Evolutionary conservation across 148 eudicot species (phyloP), one percentile per base, ranked within the genome.

Genomic region (Agrostemma githago): DNA sequence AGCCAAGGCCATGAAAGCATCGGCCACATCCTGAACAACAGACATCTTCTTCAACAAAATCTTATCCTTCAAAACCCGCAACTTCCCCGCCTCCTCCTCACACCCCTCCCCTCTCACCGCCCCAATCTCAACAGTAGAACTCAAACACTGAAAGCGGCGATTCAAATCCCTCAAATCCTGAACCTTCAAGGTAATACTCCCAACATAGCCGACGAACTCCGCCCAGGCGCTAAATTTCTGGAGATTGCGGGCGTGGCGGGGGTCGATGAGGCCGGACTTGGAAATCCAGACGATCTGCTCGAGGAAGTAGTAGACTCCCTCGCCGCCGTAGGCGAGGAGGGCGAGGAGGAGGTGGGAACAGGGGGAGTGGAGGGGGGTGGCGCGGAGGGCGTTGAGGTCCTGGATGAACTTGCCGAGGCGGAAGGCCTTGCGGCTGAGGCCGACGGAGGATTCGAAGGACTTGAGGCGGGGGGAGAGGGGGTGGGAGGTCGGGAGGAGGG

Each of bases 381-480:
- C 44, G 0, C 98, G 90, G 0, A 95, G 72, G 0, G 96, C 82
- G 76, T 95, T 95, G 65, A 95, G 70, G 78, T 92, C 89, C 54
- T 95, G 98, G 39, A 95, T 71, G 83, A 95, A 95, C 21, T 95
- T 95, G 0, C 98, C 98, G 60, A 95, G 84, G 12, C 98, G 90
- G 67, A 95, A 95, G 69, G 98, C 98, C 44, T 95, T 95, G 6
- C 98, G 97, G 68, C 96, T 90, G 38, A 90, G 51, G 0, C 97
- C 97, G 57, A 92, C 89, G 77, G 80, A 82, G 16, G 98, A 90
- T 3, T 95, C 97, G 89, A 95, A 95, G 71, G 76, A 38, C 37
- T 85, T 87, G 67, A 92, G 85, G 64, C 88, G 90, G 79, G 42
- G 75, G 41, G 71, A 48, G 59, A 83, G 71, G 6, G 85, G 81